Percentiles rank a stretch among this genome's conserved stretches.
These are phyloP conservation scores for Blastobotrys aristatus DNA, from an alignment of 1,139 yeast genomes.

Conservation along the genomic window DNA sequence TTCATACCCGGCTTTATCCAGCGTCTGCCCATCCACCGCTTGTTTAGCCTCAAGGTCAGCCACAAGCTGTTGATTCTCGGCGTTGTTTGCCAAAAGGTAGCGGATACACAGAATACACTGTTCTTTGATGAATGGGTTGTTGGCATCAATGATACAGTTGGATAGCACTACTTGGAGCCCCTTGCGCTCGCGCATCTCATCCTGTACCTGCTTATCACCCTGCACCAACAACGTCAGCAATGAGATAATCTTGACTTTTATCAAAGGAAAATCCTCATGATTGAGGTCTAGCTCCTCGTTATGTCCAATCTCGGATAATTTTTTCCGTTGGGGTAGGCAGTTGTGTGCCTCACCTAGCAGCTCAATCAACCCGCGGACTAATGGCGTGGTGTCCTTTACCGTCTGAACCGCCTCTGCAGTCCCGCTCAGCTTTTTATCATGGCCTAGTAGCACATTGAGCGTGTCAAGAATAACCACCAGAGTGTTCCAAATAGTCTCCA, in stretches of 20 bases:
- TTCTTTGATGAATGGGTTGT: conserved; percentile 81
- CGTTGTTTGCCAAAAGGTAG: conserved; percentile 58
- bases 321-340: conserved; percentile 26
- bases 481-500: conserved; percentile 18
- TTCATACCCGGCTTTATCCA: conserved; percentile 56
- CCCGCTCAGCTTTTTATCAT: conserved; percentile 2
- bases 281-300: conserved; percentile 13
- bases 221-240: conserved; percentile 37
- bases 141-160: conserved; percentile 78
- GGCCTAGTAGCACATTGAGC: conserved; percentile 17
- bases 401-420: neutral
- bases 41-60: conserved; percentile 56
- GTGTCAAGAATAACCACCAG: conserved; percentile 19
- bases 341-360: conserved; percentile 26
- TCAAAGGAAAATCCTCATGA: conserved; percentile 29
- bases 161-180: conserved; percentile 71
- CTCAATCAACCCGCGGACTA: conserved; percentile 18
- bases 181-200: conserved; percentile 56
- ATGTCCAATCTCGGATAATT: conserved; percentile 23
- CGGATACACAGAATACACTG: conserved; percentile 74
- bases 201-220: conserved; percentile 56
- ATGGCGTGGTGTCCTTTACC: neutral
- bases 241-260: conserved; percentile 29
- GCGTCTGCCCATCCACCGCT: conserved; percentile 44
- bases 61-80: conserved; percentile 68